phyloP scores from a whole-genome alignment of 1,284 basidiomycete genomes.

The Ganoderma boninense region DNA sequence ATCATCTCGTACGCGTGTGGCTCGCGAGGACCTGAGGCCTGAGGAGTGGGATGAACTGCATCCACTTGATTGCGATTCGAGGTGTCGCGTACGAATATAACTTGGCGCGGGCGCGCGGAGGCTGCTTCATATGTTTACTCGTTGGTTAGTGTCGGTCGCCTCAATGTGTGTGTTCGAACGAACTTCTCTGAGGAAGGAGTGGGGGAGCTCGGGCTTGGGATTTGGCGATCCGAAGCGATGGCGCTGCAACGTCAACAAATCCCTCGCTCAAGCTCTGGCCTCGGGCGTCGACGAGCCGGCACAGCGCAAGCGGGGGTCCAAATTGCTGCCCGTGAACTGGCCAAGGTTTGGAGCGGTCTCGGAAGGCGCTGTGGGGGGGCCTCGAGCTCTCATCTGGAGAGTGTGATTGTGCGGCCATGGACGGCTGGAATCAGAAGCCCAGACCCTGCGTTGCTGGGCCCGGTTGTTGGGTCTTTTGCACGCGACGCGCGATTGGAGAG shows the following conservation, averaged over 20 bases:
- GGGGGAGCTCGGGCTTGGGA: background rate
- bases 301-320: background rate
- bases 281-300: slow-evolving; percentile 18
- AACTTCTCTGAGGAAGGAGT: too few relatives aligned
- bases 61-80: background rate
- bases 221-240: background rate
- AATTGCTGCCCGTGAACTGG: background rate
- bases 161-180: background rate
- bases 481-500: background rate
- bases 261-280: slow-evolving; percentile 13
- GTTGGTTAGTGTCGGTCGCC: background rate
- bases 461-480: background rate
- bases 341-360: background rate
- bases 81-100: background rate
- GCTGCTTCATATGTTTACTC: background rate
- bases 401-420: background rate
- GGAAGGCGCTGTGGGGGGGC: background rate
- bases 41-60: background rate
- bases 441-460: background rate
- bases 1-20: background rate
- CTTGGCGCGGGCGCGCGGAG: background rate
- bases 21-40: background rate
- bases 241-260: background rate
- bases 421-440: background rate
- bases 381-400: background rate